Evolutionary conservation across 2,329 filamentous ascomycete species (phyloP).

Genomic region (Trichoderma pleuroti): DNA sequence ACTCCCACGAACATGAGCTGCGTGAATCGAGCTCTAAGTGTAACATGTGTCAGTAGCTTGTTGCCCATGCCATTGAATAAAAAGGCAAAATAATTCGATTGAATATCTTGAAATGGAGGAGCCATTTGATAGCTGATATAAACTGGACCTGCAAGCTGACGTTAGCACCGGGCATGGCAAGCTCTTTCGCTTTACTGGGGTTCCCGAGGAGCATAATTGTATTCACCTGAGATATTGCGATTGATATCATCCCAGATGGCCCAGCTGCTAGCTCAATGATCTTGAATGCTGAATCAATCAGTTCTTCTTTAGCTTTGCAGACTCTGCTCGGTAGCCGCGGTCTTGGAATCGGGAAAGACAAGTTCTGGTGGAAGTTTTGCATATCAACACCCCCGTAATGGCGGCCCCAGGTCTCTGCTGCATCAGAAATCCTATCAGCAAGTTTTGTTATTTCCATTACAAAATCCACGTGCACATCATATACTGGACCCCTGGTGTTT

Average conservation of each 20-base stretch:
- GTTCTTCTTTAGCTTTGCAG: neutral
- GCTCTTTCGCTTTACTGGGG: too few species aligned
- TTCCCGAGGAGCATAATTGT: neutral
- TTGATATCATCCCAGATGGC: neutral
- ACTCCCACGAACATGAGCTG: neutral
- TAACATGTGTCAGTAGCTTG: neutral
- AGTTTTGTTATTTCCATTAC: too few species aligned
- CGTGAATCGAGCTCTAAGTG: neutral
- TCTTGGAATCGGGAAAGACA: neutral
- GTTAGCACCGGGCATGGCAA: neutral
- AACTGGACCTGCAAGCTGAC: neutral
- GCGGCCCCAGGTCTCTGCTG: too few species aligned
- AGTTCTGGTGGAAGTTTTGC: too few species aligned
- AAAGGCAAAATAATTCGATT: neutral
- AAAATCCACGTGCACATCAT: too few species aligned
- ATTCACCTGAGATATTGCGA: neutral
- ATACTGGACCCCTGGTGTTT: neutral
- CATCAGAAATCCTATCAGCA: too few species aligned
- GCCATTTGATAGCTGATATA: neutral
- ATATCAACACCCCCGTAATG: too few species aligned
- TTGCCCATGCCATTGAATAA: neutral
- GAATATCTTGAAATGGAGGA: neutral
- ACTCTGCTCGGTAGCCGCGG: neutral
- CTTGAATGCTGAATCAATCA: neutral
- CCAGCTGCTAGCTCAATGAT: neutral